These are phyloP conservation scores for Rostrohypoxylon terebratum DNA, from an alignment of 495 filamentous ascomycete species.

Conservation along the genomic window DNA sequence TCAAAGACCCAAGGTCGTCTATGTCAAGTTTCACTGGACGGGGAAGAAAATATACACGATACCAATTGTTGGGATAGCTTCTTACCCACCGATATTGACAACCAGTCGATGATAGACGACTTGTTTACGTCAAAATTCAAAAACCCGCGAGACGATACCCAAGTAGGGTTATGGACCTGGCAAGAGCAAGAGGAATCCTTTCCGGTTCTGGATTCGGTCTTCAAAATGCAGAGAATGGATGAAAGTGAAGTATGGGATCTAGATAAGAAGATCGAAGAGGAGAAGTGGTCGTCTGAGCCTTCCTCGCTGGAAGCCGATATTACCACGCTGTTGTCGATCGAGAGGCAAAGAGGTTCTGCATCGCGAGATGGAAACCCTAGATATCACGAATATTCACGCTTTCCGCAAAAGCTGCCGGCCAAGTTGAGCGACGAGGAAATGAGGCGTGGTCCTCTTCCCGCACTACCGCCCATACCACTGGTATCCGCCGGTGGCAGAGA, in stretches of 20 bases:
- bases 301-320: constrained; percentile 18
- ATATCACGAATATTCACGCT: constrained; percentile 21
- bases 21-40: background rate
- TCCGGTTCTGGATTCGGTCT: constrained; percentile 34
- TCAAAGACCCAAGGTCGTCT: too few species aligned
- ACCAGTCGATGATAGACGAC: background rate
- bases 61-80: constrained; percentile 29
- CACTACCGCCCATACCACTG: constrained; percentile 4
- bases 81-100: too few species aligned
- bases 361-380: constrained; percentile 8
- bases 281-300: constrained; percentile 17
- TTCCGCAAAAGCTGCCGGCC: constrained; percentile 16
- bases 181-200: constrained; percentile 33
- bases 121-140: background rate
- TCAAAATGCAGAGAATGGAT: background rate
- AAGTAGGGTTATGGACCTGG: constrained; percentile 38
- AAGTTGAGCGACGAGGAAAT: constrained; percentile 31
- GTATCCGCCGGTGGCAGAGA: background rate
- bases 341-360: constrained; percentile 9
- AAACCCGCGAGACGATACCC: background rate
- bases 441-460: constrained; percentile 26
- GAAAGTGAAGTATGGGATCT: constrained; percentile 35
- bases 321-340: constrained; percentile 36
- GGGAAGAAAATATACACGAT: constrained; percentile 12
- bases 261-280: constrained; percentile 17